Percentiles rank a stretch among this genome's conserved stretches.
Conservation (phyloP, 306 rosid genomes). For the Fagus crenata region DNA sequence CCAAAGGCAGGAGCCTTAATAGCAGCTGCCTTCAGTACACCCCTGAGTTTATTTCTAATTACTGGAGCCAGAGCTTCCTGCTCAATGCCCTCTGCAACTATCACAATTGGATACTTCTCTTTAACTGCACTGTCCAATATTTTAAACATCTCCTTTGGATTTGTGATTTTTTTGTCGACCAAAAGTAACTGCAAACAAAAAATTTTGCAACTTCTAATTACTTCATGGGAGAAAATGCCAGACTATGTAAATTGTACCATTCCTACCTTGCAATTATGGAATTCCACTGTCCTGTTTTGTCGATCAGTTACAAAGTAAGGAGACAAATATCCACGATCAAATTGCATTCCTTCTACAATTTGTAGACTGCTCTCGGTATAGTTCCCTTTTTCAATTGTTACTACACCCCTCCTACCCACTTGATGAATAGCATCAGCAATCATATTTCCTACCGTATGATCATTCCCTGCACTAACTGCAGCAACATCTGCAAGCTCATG, state of each 20-base stretch:
- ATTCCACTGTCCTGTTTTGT: slow-evolving; percentile 68
- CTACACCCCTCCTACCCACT: slow-evolving; percentile 85
- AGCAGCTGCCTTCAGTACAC: slow-evolving; percentile 80
- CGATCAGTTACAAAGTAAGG: slow-evolving; percentile 76
- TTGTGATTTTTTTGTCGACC: slow-evolving; percentile 72
- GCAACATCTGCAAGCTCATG: slow-evolving; percentile 80
- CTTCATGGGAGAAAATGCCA: slow-evolving; percentile 30
- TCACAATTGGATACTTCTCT: slow-evolving; percentile 74
- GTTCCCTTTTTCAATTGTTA: slow-evolving; percentile 78
- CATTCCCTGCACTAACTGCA: slow-evolving; percentile 91
- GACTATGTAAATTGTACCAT: slow-evolving; percentile 10
- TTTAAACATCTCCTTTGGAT: slow-evolving; percentile 76
- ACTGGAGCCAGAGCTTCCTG: slow-evolving; percentile 88
- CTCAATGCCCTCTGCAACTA: slow-evolving; percentile 85
- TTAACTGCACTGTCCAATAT: slow-evolving; percentile 74
- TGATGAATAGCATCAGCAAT: slow-evolving; percentile 69
- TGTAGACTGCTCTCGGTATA: slow-evolving; percentile 58
- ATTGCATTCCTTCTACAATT: slow-evolving; percentile 94
- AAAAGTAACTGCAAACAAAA: slow-evolving; percentile 75
- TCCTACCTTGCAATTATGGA: slow-evolving; percentile 83
- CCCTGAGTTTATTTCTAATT: slow-evolving; percentile 80
- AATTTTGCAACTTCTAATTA: slow-evolving; percentile 35
- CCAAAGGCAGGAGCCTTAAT: slow-evolving; percentile 95
- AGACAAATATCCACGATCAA: slow-evolving; percentile 82
- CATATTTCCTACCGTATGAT: slow-evolving; percentile 74